A percentile compares a stretch with the other conserved stretches of the same genome.
Conservation (phyloP, 2,329 filamentous ascomycete genomes). For the Lasiodiplodia hormozganensis region DNA sequence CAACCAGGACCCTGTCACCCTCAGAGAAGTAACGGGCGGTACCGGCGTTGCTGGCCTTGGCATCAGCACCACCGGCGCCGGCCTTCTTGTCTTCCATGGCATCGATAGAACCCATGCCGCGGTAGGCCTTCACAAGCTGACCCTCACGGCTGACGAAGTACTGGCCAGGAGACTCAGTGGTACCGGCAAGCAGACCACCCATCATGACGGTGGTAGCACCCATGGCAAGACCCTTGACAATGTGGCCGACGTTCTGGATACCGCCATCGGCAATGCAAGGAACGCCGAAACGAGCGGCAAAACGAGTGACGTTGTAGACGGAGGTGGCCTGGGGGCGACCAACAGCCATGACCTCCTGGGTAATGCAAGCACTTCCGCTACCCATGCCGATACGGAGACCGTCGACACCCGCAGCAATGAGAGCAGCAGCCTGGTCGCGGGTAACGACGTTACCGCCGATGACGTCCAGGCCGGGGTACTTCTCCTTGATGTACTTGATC, state of each 20-base stretch:
- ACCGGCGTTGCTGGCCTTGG: constrained; percentile 81
- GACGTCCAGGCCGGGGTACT: constrained; percentile 85
- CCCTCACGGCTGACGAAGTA: constrained; percentile 97
- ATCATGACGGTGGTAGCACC: constrained; percentile 98
- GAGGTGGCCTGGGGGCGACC: constrained; percentile 94
- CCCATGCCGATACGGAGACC: constrained; percentile 99
- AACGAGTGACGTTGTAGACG: constrained; percentile 87
- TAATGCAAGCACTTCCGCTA: constrained; percentile 96
- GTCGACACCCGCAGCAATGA: constrained; percentile 94
- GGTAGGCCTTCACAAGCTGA: constrained; percentile 98
- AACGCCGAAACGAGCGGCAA: constrained; percentile 91
- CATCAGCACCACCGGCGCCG: constrained; percentile 72
- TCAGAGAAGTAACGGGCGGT: constrained; percentile 99
- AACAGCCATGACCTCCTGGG: constrained; percentile 99
- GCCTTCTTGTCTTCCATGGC: constrained; percentile 99
- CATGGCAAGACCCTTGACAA: constrained; percentile 95
- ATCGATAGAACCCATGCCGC: constrained; percentile 98
- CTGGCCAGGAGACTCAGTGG: constrained; percentile 94
- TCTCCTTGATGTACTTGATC: constrained; percentile 93
- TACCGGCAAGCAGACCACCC: constrained; percentile 96
- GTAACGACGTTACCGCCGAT: constrained; percentile 99
- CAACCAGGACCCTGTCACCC: constrained; percentile 91
- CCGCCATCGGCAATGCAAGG: constrained; percentile 98
- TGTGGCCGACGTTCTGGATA: constrained; percentile 98
- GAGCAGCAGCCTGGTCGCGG: constrained; percentile 87